Percentiles rank a stretch among this genome's conserved stretches.
Evolutionary conservation across 768 basidiomycete species (phyloP).

Genomic region (Auriscalpium microsporum): DNA sequence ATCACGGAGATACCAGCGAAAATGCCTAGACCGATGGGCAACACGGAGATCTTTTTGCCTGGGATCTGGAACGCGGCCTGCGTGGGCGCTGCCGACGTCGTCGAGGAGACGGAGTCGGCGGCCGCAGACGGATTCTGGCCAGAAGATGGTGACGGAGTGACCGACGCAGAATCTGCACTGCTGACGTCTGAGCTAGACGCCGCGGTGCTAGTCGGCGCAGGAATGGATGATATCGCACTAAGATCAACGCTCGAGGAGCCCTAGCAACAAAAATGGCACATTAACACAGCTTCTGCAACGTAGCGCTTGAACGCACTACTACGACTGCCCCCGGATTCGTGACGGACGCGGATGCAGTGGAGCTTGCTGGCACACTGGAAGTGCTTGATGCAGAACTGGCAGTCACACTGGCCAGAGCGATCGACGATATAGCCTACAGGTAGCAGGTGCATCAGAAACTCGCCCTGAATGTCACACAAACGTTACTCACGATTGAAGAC

Average conservation of each 20-base stretch:
- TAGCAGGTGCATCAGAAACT: not conserved
- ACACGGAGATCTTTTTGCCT: slow-evolving; percentile 63
- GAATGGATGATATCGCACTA: too few species aligned
- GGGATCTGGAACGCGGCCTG: slow-evolving; percentile 49
- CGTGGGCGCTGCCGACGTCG: slow-evolving; percentile 14
- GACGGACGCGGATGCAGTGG: not conserved
- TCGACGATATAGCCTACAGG: not conserved
- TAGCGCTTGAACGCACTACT: not conserved
- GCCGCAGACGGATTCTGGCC: slow-evolving; percentile 7
- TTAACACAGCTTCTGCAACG: not conserved
- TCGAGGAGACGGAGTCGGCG: slow-evolving; percentile 12
- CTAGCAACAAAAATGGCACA: too few species aligned
- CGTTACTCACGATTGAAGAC: not conserved
- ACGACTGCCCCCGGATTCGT: not conserved
- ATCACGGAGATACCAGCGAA: slow-evolving; percentile 83
- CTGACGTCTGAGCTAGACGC: too few species aligned
- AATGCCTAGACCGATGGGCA: slow-evolving; percentile 77
- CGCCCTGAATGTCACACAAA: not conserved
- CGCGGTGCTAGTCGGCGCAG: too few species aligned
- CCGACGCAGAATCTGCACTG: not conserved
- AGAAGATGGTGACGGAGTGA: not conserved
- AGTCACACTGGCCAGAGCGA: not conserved
- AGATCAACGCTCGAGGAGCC: too few species aligned
- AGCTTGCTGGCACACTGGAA: not conserved
- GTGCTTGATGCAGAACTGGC: not conserved